Conservation (phyloP, 1,284 basidiomycete genomes). For the Microbotryum intermedium region DNA sequence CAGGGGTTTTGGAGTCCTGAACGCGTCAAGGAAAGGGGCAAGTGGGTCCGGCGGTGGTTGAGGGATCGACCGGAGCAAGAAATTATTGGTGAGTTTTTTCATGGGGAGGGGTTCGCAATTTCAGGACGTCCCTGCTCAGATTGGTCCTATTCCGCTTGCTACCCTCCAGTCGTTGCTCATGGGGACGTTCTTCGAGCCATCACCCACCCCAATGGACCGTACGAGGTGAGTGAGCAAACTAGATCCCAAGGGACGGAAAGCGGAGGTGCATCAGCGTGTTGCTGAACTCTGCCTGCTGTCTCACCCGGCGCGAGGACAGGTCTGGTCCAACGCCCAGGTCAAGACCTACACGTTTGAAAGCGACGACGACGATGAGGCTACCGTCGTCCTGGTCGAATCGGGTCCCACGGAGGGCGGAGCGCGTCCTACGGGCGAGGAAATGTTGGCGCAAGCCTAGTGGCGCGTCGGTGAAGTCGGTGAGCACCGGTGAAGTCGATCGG, state of each 20-base stretch:
- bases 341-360: conserved; percentile 36
- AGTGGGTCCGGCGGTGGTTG: conserved; percentile 37
- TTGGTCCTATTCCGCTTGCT: background rate
- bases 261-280: background rate
- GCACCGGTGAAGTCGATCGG: too few relatives aligned
- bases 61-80: conserved; percentile 37
- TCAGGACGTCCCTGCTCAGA: background rate
- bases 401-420: conserved; percentile 16
- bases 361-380: conserved; percentile 34
- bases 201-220: conserved; percentile 35
- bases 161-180: conserved; percentile 37
- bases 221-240: conserved; percentile 30
- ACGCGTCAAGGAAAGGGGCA: conserved; percentile 35
- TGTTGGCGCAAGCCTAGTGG: background rate
- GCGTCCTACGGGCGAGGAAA: conserved; percentile 19
- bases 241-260: background rate
- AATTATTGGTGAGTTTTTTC: conserved; percentile 34
- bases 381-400: conserved; percentile 29
- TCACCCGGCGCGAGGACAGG: conserved; percentile 23
- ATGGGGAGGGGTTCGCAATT: background rate
- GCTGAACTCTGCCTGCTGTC: background rate
- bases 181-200: conserved; percentile 41
- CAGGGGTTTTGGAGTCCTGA: conserved; percentile 37
- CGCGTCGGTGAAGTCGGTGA: too few relatives aligned
- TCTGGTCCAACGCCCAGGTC: conserved; percentile 40